phyloP scores from a whole-genome alignment of 2,329 filamentous ascomycete genomes.

The Colletotrichum coccodes region DNA sequence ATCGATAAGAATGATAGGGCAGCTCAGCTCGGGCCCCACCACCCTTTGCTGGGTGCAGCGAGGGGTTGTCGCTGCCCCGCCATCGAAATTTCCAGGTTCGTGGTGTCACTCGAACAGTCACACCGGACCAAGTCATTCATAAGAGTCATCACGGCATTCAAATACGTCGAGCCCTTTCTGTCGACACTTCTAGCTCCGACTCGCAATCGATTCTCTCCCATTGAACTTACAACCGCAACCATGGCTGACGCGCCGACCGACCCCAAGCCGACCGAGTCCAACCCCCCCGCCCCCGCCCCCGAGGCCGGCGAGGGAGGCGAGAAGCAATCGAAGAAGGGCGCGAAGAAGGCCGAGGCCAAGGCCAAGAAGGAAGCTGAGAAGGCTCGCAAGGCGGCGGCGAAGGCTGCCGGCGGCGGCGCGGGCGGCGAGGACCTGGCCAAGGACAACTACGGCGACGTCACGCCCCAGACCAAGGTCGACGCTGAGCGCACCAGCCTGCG shows the following conservation, averaged over 20 bases:
- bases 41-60: background rate
- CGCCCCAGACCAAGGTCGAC: conserved; percentile 62
- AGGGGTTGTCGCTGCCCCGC: conserved; percentile 29
- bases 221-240: conserved; percentile 16
- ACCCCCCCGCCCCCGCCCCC: conserved; percentile 37
- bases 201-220: background rate
- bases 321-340: conserved; percentile 76
- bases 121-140: conserved; percentile 7
- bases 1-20: conserved; percentile 4
- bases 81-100: conserved; percentile 25
- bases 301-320: conserved; percentile 36
- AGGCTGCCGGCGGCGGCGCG: background rate
- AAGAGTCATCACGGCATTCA: conserved; percentile 13
- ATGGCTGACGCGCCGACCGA: conserved; percentile 48
- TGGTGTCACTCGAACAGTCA: conserved; percentile 15
- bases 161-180: background rate
- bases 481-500: conserved; percentile 69
- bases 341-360: conserved; percentile 87
- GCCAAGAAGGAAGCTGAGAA: conserved; percentile 92
- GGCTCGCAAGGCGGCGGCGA: conserved; percentile 55
- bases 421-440: conserved; percentile 15
- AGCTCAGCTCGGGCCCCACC: conserved; percentile 2
- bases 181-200: background rate
- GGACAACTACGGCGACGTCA: conserved; percentile 60
- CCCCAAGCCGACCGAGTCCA: conserved; percentile 30